Evolutionary conservation across 2,329 filamentous ascomycete genomes (phyloP).

Genomic region (Neofusicoccum laricinum): DNA sequence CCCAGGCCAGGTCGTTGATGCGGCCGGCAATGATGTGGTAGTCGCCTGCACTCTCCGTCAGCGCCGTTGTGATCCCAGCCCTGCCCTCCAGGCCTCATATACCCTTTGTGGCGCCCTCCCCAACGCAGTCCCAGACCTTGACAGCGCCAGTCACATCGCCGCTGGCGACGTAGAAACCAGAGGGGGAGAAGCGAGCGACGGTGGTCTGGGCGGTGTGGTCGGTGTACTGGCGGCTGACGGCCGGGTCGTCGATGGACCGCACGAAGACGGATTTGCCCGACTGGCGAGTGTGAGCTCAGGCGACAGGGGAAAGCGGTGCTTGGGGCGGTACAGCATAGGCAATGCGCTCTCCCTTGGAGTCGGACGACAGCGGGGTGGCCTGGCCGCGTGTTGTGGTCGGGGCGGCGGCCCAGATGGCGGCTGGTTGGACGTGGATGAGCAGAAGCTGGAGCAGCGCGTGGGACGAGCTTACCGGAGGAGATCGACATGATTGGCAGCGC

Average conservation of each 20-base stretch:
- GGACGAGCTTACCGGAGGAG: background rate
- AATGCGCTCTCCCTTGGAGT: constrained; percentile 86
- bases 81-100: background rate
- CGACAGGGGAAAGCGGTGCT: background rate
- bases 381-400: constrained; percentile 82
- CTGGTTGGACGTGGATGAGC: constrained; percentile 35
- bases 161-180: constrained; percentile 90
- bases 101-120: constrained; percentile 82
- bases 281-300: constrained; percentile 43
- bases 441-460: background rate
- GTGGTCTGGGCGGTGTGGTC: constrained; percentile 86
- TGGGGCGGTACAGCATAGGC: constrained; percentile 73
- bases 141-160: constrained; percentile 84
- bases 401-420: constrained; percentile 77
- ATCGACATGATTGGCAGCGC: constrained; percentile 10
- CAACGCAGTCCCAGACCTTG: constrained; percentile 84
- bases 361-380: constrained; percentile 82
- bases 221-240: constrained; percentile 83
- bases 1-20: constrained; percentile 96
- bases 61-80: no score
- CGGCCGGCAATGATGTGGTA: constrained; percentile 92
- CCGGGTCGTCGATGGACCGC: constrained; percentile 87
- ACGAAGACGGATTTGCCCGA: constrained; percentile 96
- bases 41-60: constrained; percentile 56
- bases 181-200: constrained; percentile 90